Evolutionary conservation across 345 rosid genomes (phyloP), one percentile per base, ranked within the genome.

Genomic region (Pseudoturritis turrita): DNA sequence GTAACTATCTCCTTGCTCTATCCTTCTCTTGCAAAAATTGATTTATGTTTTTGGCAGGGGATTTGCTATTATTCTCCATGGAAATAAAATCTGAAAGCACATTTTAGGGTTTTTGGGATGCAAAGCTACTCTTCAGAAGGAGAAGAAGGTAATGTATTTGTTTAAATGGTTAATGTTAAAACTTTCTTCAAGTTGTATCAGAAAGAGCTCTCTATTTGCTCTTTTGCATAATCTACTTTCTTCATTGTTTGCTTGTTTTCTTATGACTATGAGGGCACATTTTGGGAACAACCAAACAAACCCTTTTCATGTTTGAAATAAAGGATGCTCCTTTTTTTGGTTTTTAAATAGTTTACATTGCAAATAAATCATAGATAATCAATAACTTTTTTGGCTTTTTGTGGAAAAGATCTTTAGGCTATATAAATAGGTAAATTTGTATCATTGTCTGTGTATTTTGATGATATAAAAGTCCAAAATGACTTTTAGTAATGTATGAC

Each of bases 241-340:
- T 37, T 61, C 22, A 35, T 36, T 68, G 65, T 25, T 69, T 69
- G 50, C 21, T 52, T 61, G 64, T 60, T 68, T 53, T 40, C 36
- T 54, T 23, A 53, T 60, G 62, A 50, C 17, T 40, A 58, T 68
- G 58, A 23, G 74, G 62, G 51, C 37, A 44, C 65, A 62, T 35
- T 75, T 68, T 75, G 79, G 70, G 70, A 75, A 51, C 51, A 52
- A 69, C 59, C 74, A 68, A 68, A 68, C 65, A 45, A 68, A 68
- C 18, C 31, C 43, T 75, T 54, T 68, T 75, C 79, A 45, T 68
- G 70, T 75, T 75, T 68, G 69, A 46, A 75, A 75, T 61, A 61
- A 75, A 62, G 59, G 29, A 68, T 69, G 65, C 70, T 75, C 65
- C 64, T 68, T 53, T 61, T 62, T 62, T 14, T 49, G 43, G 2